These are phyloP conservation scores for Geotrichum fermentans DNA, from an alignment of 1,139 yeast species.

Conservation along the genomic window DNA sequence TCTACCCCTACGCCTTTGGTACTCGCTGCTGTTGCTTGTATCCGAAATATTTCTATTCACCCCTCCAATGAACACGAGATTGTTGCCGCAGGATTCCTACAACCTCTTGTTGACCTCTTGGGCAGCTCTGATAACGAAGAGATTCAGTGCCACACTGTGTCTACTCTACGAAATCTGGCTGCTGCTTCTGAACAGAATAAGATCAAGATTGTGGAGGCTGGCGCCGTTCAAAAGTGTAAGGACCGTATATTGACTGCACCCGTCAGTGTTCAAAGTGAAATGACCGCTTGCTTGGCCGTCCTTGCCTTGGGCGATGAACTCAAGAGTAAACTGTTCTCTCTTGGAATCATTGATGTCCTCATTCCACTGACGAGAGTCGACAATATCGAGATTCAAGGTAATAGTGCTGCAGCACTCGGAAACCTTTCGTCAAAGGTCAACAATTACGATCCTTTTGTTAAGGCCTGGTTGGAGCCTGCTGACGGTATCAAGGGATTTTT, in stretches of 20 bases:
- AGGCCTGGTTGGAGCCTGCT: slow-evolving; percentile 73
- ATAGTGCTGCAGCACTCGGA: slow-evolving; percentile 97
- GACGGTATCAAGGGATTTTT: slow-evolving; percentile 87
- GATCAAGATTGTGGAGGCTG: slow-evolving; percentile 86
- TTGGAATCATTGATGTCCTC: slow-evolving; percentile 81
- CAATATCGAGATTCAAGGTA: slow-evolving; percentile 95
- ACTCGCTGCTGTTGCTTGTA: slow-evolving; percentile 95
- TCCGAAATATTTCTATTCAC: slow-evolving; percentile 92
- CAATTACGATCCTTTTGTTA: slow-evolving; percentile 73
- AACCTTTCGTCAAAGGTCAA: slow-evolving; percentile 86
- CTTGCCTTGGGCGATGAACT: slow-evolving; percentile 94
- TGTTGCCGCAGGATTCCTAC: slow-evolving; percentile 91
- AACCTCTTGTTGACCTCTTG: slow-evolving; percentile 79
- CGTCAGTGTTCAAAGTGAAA: slow-evolving; percentile 87
- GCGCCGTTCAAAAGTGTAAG: slow-evolving; percentile 91
- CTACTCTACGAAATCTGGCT: slow-evolving; percentile 90
- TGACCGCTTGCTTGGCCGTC: slow-evolving; percentile 95
- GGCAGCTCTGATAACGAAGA: slow-evolving; percentile 89
- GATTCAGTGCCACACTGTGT: slow-evolving; percentile 95
- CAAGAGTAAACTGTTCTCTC: slow-evolving; percentile 75
- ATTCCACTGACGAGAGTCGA: slow-evolving; percentile 85
- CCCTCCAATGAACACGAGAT: slow-evolving; percentile 93
- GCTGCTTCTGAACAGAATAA: slow-evolving; percentile 93
- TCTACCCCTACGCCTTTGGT: slow-evolving; percentile 89
- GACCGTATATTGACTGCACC: slow-evolving; percentile 82